phyloP scores from a whole-genome alignment of 805 yeast genomes.

The Cyberlindnera lachancei region DNA sequence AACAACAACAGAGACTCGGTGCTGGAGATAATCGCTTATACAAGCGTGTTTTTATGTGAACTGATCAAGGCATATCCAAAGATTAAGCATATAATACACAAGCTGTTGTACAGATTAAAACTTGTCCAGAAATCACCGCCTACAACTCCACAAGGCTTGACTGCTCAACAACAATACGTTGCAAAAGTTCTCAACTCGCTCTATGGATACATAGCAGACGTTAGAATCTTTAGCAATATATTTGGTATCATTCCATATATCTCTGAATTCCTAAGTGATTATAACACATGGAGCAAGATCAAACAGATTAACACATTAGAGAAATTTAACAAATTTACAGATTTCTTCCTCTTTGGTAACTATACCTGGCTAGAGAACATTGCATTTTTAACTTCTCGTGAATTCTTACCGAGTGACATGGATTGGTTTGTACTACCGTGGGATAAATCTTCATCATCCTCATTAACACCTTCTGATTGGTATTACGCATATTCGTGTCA shows the following conservation, averaged over 20 bases:
- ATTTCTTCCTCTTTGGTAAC: slow-evolving; percentile 10
- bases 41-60: slow-evolving; percentile 10
- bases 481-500: slow-evolving; percentile 17
- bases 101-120: slow-evolving; percentile 8
- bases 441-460: slow-evolving; percentile 7
- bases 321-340: slow-evolving; percentile 8
- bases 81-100: slow-evolving; percentile 7
- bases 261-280: slow-evolving; percentile 10
- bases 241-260: slow-evolving; percentile 16
- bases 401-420: slow-evolving; percentile 10
- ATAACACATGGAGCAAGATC: slow-evolving; percentile 10
- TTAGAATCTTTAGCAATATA: slow-evolving; percentile 14
- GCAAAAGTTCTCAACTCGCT: slow-evolving; percentile 6
- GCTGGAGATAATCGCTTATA: slow-evolving; percentile 11
- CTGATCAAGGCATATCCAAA: slow-evolving; percentile 13
- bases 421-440: slow-evolving; percentile 7
- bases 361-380: slow-evolving; percentile 17
- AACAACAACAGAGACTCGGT: slow-evolving; percentile 10
- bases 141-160: slow-evolving; percentile 2
- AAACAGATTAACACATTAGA: slow-evolving; percentile 3
- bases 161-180: slow-evolving; percentile 4
- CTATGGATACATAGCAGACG: slow-evolving; percentile 15
- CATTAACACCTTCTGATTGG: slow-evolving; percentile 14
- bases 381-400: slow-evolving; percentile 13
- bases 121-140: slow-evolving; percentile 2